These are phyloP conservation scores for Platanthera zijinensis DNA, from an alignment of 106 monocot species.

Conservation along the genomic window DNA sequence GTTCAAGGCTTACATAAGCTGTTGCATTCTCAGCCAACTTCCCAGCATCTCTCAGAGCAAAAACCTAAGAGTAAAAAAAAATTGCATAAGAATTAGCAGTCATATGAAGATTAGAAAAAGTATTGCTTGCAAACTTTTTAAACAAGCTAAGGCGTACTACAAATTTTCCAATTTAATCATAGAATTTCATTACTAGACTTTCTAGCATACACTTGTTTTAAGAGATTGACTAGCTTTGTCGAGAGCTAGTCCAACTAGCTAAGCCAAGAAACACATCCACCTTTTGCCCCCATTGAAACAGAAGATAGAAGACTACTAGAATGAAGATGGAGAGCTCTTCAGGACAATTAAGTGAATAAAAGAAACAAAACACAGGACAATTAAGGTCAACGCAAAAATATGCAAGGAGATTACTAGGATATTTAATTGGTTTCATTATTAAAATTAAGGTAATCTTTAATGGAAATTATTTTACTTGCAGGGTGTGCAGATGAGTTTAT, in stretches of 20 bases:
- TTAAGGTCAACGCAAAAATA: no score
- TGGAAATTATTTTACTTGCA: no score
- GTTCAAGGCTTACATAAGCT: slow-evolving; percentile 92
- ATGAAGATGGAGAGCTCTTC: neutral
- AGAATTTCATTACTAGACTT: neutral
- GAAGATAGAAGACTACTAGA: neutral
- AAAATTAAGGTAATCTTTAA: no score
- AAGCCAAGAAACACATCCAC: neutral
- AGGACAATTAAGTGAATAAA: neutral
- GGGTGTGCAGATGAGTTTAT: no score
- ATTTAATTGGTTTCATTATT: no score
- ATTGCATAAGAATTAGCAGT: neutral
- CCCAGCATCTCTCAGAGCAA: slow-evolving; percentile 83
- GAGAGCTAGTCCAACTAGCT: neutral
- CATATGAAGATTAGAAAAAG: neutral
- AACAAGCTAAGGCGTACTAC: neutral
- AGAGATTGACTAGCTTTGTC: neutral
- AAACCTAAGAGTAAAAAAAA: slow-evolving; percentile 36
- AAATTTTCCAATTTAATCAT: neutral
- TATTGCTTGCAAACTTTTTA: neutral
- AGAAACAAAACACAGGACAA: neutral
- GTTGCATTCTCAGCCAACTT: slow-evolving; percentile 63
- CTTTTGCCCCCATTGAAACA: neutral
- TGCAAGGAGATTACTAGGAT: no score
- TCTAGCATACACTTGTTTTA: neutral